Evolutionary conservation across 306 rosid genomes (phyloP).

Genomic region (Abrus pulchellus): DNA sequence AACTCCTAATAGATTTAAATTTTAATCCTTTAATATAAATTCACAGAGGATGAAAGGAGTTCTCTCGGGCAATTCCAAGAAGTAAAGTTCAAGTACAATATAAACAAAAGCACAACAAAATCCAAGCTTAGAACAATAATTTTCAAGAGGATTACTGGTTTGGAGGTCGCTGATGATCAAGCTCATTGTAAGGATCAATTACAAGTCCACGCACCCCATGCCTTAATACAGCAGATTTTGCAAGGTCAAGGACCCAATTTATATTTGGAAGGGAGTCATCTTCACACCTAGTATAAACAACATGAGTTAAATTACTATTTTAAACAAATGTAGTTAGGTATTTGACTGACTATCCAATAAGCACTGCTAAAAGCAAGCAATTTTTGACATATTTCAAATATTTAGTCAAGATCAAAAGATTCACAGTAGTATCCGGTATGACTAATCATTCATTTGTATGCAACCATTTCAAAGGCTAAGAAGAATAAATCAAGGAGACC

Average conservation of each 20-base stretch:
- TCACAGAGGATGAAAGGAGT: constrained; percentile 15
- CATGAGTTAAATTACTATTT: not conserved
- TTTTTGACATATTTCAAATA: not conserved
- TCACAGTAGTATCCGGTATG: constrained; percentile 16
- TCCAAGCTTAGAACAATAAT: constrained; percentile 22
- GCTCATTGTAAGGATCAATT: constrained; percentile 98
- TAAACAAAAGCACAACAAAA: constrained; percentile 17
- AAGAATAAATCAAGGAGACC: not conserved
- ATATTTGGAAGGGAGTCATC: constrained; percentile 87
- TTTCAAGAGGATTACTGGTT: constrained; percentile 72
- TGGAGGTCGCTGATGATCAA: constrained; percentile 91
- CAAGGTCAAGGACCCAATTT: constrained; percentile 93
- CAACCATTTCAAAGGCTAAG: constrained; percentile 30
- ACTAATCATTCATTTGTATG: constrained; percentile 5
- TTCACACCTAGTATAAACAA: constrained; percentile 73
- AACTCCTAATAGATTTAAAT: not conserved
- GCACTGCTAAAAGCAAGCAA: constrained; percentile 25
- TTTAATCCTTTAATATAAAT: constrained; percentile 2
- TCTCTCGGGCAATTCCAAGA: not conserved
- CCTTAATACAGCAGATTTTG: constrained; percentile 87
- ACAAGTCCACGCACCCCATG: constrained; percentile 96
- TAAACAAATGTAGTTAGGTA: constrained; percentile 24
- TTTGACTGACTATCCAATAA: constrained; percentile 44
- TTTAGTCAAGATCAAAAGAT: constrained; percentile 22
- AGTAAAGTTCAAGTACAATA: constrained; percentile 3